Evolutionary conservation across 2,329 filamentous ascomycete species (phyloP).

Genomic region (Colletotrichum chrysophilum): DNA sequence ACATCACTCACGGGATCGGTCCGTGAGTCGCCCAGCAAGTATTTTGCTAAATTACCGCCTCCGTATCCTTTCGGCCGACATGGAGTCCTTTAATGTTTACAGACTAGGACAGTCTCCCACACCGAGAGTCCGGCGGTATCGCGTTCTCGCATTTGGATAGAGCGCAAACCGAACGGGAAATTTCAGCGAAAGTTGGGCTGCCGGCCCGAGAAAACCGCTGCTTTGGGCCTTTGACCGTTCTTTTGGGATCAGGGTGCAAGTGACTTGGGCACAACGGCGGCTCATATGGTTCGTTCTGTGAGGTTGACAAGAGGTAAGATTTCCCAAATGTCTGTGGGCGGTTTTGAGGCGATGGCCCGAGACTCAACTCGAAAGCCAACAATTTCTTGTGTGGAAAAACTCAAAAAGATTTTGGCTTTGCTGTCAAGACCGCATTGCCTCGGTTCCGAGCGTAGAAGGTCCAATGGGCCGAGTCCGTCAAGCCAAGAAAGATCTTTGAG

Average conservation of each 20-base stretch:
- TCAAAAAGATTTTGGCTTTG: not conserved
- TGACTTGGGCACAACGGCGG: not conserved
- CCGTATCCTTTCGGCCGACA: not conserved
- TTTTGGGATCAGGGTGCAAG: not conserved
- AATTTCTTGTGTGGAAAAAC: not conserved
- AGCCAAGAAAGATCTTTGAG: not conserved
- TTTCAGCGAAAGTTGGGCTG: not conserved
- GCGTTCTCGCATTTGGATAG: not conserved
- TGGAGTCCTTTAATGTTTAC: not conserved
- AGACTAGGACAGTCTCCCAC: not conserved
- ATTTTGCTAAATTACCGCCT: not conserved
- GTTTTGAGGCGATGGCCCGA: not conserved
- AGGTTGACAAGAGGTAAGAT: not conserved
- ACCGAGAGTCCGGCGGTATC: not conserved
- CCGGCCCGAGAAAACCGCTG: not conserved
- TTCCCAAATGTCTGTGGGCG: conserved; percentile 1
- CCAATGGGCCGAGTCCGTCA: not conserved
- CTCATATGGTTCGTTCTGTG: not conserved
- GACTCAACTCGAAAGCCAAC: not conserved
- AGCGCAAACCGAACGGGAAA: not conserved
- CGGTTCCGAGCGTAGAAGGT: not conserved
- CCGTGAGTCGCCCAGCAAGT: not conserved
- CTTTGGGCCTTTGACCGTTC: not conserved
- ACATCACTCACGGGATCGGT: not conserved
- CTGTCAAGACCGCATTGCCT: not conserved